A percentile compares a stretch with the other conserved stretches of the same genome.
Conservation (phyloP, 2,329 filamentous ascomycete species). For the Ceratocystis destructans region DNA sequence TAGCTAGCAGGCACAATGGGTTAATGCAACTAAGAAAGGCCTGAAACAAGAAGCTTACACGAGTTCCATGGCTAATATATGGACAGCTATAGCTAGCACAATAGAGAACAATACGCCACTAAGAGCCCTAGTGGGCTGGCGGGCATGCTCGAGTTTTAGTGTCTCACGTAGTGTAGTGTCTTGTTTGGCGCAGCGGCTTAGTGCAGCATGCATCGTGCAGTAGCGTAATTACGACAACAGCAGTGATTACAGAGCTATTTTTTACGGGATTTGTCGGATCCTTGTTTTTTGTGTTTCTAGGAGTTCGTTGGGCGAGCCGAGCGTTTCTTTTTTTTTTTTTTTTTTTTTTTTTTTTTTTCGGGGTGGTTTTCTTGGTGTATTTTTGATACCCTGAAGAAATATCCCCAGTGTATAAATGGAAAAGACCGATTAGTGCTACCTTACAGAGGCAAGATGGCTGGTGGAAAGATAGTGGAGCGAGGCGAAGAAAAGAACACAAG, state of each 20-base stretch:
- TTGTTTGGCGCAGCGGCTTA: neutral
- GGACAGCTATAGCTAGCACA: neutral
- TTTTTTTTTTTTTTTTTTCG: too few species aligned
- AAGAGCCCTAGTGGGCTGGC: neutral
- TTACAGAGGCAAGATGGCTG: neutral
- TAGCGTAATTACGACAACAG: neutral
- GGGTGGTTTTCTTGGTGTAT: neutral
- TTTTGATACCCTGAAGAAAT: neutral
- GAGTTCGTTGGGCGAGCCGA: slow-evolving; percentile 4
- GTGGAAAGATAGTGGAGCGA: too few species aligned
- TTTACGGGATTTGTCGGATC: slow-evolving; percentile 5
- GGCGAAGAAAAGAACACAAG: neutral
- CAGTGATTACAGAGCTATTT: neutral
- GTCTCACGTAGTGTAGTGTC: neutral
- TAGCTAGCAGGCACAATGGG: neutral
- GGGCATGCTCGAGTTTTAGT: neutral
- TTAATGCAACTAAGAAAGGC: neutral
- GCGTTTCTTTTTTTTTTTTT: neutral
- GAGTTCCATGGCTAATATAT: neutral
- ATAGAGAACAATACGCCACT: neutral
- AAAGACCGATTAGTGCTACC: neutral
- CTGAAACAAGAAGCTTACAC: neutral
- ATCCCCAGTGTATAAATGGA: neutral
- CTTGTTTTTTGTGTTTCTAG: neutral
- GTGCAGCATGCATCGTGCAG: neutral